These are phyloP conservation scores for Eleusine coracana DNA, from an alignment of 176 grass and related monocot species.

Conservation along the genomic window DNA sequence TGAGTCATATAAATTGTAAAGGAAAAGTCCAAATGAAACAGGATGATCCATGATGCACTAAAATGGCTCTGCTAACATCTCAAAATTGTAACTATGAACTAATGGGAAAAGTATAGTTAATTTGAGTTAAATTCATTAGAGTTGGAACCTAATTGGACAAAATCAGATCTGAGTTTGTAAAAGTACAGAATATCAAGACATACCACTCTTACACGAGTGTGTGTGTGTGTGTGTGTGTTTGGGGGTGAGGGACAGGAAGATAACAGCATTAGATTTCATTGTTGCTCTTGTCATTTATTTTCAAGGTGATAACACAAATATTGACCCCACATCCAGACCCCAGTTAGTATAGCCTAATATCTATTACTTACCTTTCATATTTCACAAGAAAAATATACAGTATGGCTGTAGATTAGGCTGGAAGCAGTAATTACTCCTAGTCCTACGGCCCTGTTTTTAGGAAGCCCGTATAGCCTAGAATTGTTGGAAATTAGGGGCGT, in stretches of 20 bases:
- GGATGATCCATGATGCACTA: neutral
- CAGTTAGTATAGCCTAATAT: neutral
- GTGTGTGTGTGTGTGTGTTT: neutral
- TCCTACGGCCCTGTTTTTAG: neutral
- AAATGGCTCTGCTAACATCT: neutral
- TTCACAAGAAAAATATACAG: neutral
- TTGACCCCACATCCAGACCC: neutral
- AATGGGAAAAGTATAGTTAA: neutral
- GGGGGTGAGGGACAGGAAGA: neutral
- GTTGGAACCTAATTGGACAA: neutral
- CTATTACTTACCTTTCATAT: too few species aligned
- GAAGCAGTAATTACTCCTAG: neutral
- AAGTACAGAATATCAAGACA: neutral
- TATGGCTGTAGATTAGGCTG: neutral
- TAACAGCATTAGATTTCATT: neutral
- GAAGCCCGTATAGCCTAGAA: neutral
- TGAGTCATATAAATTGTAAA: slow-evolving; percentile 21
- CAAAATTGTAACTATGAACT: neutral
- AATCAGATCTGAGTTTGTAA: neutral
- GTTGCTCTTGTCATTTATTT: neutral
- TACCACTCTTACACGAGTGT: neutral
- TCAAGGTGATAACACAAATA: neutral
- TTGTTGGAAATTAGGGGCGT: neutral
- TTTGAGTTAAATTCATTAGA: neutral
- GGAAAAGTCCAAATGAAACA: slow-evolving; percentile 16